Base-by-base conservation (phyloP, 768 basidiomycete genomes). In the Lactarius hatsudake region DNA sequence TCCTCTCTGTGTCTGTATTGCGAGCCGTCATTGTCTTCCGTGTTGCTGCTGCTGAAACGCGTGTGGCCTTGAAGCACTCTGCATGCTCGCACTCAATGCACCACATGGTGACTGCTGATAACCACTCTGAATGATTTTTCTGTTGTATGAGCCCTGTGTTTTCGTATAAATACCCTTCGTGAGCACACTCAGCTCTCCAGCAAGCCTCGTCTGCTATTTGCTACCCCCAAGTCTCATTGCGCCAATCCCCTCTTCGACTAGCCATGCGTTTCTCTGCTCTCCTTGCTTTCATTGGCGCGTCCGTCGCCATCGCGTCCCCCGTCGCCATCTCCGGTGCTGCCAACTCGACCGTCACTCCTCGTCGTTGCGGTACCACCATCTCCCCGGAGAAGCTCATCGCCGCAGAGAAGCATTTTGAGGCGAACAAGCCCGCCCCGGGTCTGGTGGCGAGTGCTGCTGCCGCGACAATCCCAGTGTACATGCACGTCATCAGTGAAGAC, bases 401-500 rank as follows among this genome's bases (percentile, higher is more conserved):
- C 2, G 74, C 76, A 51, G 81, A 84, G 74, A 75, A 76, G 59
- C 78, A 81, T 73, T 83, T 83, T 72, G 65, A 72, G 15, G 76
- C 74, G 34, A 76, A 83, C 75, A 77, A 78, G 40, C 70, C 62
- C n/a, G 45, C 75, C 53, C 20, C 61, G 12, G 26, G 65, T 23
- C 42, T 61, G 43, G 26, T 43, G 18, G 36, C 40, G 5, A 69
- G 48, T 26, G 70, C 72, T 28, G 70, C 71, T 2, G 51, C 65
- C 1, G 69, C 71, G 18, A 65, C 71, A 9, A 48, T 83, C 26
- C 73, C 79, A 65, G 76, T 83, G 38, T 78, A 80, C 73, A 82
- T 79, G 73, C 79, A 83, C 65, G 78, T 83, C 65, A 77, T 84
- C 70, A 77, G 73, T 71, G 73, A 78, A 66, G 80, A 81, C 68